Percentiles rank a stretch among this genome's conserved stretches.
phyloP scores from a whole-genome alignment of 495 filamentous ascomycete species.

The Talaromyces thailandensis region DNA sequence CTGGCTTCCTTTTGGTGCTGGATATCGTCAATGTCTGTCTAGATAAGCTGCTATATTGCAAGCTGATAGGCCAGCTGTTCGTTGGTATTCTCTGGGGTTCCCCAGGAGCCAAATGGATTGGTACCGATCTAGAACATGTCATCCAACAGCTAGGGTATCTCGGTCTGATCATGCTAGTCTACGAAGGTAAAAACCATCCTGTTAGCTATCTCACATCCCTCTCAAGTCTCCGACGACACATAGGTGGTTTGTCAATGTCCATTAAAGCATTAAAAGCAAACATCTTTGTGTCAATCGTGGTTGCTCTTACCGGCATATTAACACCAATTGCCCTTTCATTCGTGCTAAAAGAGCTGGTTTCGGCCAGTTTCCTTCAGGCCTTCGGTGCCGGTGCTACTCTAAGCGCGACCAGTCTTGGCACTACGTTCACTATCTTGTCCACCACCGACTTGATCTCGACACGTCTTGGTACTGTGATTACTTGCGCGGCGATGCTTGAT shows the following conservation, averaged over 20 bases:
- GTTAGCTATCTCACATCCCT: neutral
- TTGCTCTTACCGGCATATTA: slow-evolving; percentile 56
- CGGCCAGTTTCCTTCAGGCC: slow-evolving; percentile 45
- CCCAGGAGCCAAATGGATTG: slow-evolving; percentile 48
- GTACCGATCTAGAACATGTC: slow-evolving; percentile 34
- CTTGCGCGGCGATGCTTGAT: slow-evolving; percentile 71
- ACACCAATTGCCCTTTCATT: slow-evolving; percentile 64
- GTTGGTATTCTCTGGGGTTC: slow-evolving; percentile 63
- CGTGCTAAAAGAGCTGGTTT: slow-evolving; percentile 32
- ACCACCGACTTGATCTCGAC: slow-evolving; percentile 47
- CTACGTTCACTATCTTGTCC: slow-evolving; percentile 65
- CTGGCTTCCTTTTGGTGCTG: slow-evolving; percentile 58
- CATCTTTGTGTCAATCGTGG: slow-evolving; percentile 45
- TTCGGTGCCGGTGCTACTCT: slow-evolving; percentile 73
- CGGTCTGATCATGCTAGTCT: slow-evolving; percentile 66
- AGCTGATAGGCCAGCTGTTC: slow-evolving; percentile 66
- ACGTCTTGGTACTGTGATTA: slow-evolving; percentile 59
- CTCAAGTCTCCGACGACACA: slow-evolving; percentile 29
- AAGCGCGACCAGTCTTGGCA: slow-evolving; percentile 68
- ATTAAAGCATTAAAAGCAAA: slow-evolving; percentile 50
- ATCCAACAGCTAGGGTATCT: slow-evolving; percentile 69
- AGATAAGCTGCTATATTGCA: slow-evolving; percentile 58
- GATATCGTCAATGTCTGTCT: slow-evolving; percentile 50
- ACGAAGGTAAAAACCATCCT: slow-evolving; percentile 40
- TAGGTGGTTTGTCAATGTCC: slow-evolving; percentile 59